Percentiles rank a stretch among this genome's conserved stretches.
phyloP scores from a whole-genome alignment of 805 yeast species.

The Myxozyma mucilagina region DNA sequence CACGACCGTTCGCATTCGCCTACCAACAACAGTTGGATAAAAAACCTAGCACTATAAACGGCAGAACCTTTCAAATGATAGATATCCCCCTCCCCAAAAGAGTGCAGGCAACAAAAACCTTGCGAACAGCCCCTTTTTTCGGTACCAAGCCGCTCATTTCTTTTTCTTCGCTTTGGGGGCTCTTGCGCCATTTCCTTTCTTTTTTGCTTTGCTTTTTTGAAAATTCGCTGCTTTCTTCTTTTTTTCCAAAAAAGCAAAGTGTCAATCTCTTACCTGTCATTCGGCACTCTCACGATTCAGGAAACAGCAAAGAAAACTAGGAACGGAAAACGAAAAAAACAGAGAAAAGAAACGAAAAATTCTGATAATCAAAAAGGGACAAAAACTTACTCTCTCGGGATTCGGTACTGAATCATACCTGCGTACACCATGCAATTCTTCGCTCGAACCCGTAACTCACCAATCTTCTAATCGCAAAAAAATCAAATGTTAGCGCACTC shows the following conservation, averaged over 20 bases:
- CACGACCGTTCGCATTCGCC: too few species aligned
- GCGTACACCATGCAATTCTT: constrained; percentile 92
- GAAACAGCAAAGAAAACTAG: not conserved
- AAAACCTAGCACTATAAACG: too few species aligned
- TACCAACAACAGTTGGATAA: too few species aligned
- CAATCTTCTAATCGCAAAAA: constrained; percentile 48
- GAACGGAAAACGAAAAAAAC: not conserved
- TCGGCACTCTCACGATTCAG: not conserved
- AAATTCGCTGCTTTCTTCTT: not conserved
- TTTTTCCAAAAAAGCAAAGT: not conserved
- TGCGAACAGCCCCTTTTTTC: too few species aligned
- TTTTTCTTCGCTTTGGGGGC: not conserved
- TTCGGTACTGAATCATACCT: constrained; percentile 88
- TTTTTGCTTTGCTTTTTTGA: not conserved
- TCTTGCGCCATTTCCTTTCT: not conserved
- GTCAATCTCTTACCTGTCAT: not conserved
- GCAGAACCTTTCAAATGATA: too few species aligned
- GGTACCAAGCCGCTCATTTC: not conserved
- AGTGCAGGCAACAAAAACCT: too few species aligned
- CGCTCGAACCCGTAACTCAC: constrained; percentile 61
- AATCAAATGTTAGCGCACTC: constrained; percentile 3
- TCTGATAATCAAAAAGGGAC: not conserved
- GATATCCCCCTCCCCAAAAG: not conserved
- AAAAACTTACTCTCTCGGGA: constrained; percentile 59
- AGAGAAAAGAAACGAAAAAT: not conserved